Evolutionary conservation across 805 yeast species (phyloP).

Genomic region (Cyberlindnera suaveolens): DNA sequence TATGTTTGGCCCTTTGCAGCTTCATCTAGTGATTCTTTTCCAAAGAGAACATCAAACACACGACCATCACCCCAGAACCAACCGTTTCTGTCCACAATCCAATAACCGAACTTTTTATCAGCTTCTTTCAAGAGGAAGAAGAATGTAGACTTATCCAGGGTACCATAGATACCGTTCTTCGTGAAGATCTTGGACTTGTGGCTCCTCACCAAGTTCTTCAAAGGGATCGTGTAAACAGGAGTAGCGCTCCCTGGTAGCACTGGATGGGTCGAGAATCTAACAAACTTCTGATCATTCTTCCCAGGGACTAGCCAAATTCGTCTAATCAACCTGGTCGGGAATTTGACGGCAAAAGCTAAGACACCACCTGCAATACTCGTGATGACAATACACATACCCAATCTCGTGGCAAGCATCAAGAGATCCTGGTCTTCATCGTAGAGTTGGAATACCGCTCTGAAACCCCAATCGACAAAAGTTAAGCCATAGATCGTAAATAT

Average conservation of each 20-base stretch:
- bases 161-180: slow-evolving; percentile 84
- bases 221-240: slow-evolving; percentile 59
- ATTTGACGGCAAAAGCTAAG: slow-evolving; percentile 31
- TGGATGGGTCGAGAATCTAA: slow-evolving; percentile 71
- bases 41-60: slow-evolving; percentile 74
- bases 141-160: slow-evolving; percentile 67
- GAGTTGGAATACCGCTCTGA: slow-evolving; percentile 42
- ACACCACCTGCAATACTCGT: slow-evolving; percentile 30
- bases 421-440: slow-evolving; percentile 45
- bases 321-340: slow-evolving; percentile 68
- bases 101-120: slow-evolving; percentile 45
- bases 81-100: slow-evolving; percentile 76
- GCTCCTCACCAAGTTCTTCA: slow-evolving; percentile 48
- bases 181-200: slow-evolving; percentile 70
- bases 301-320: slow-evolving; percentile 75
- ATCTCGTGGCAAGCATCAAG: slow-evolving; percentile 29
- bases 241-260: slow-evolving; percentile 69
- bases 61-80: slow-evolving; percentile 94
- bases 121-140: slow-evolving; percentile 65
- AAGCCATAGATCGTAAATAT: slow-evolving; percentile 66
- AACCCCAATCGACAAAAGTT: slow-evolving; percentile 50
- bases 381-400: slow-evolving; percentile 36
- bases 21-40: slow-evolving; percentile 68
- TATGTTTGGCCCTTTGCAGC: slow-evolving; percentile 43
- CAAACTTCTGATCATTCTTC: slow-evolving; percentile 27